Evolutionary conservation across 441 rosid genomes (phyloP).

Genomic region (Mallotus repandus): DNA sequence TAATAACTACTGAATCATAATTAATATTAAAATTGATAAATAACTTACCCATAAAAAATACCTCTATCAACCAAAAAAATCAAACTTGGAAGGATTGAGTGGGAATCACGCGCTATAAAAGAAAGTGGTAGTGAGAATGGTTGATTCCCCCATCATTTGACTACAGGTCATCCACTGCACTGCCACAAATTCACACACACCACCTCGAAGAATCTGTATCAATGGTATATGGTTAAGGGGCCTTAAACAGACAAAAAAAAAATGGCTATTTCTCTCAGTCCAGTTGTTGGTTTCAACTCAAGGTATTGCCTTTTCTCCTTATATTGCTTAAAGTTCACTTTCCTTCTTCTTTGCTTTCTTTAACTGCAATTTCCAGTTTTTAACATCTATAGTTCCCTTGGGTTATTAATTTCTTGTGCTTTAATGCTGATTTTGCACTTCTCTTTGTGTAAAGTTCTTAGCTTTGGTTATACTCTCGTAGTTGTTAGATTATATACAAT

Average conservation of each 20-base stretch:
- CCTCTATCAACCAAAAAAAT: too few species aligned
- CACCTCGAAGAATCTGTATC: background rate
- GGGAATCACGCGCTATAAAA: conserved; percentile 2
- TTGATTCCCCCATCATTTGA: background rate
- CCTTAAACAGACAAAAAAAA: conserved; percentile 19
- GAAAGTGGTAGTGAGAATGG: background rate
- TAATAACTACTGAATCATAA: too few species aligned
- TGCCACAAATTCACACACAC: conserved; percentile 1
- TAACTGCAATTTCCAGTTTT: too few species aligned
- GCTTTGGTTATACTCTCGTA: background rate
- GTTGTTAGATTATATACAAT: background rate
- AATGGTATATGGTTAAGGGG: conserved; percentile 25
- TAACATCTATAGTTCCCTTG: background rate
- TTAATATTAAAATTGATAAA: too few species aligned
- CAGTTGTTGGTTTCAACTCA: conserved; percentile 44
- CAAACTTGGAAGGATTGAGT: background rate
- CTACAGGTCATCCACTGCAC: conserved; percentile 3
- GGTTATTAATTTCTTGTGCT: too few species aligned
- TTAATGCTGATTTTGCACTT: background rate
- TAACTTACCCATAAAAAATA: too few species aligned
- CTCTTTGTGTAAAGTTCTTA: background rate
- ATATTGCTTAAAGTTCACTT: background rate
- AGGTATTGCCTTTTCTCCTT: conserved; percentile 32
- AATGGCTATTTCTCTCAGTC: conserved; percentile 60
- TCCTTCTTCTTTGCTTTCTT: background rate